A percentile compares a stretch with the other conserved stretches of the same genome.
Evolutionary conservation across 495 filamentous ascomycete genomes (phyloP).

Genomic region (Aspergillus kassunensis): DNA sequence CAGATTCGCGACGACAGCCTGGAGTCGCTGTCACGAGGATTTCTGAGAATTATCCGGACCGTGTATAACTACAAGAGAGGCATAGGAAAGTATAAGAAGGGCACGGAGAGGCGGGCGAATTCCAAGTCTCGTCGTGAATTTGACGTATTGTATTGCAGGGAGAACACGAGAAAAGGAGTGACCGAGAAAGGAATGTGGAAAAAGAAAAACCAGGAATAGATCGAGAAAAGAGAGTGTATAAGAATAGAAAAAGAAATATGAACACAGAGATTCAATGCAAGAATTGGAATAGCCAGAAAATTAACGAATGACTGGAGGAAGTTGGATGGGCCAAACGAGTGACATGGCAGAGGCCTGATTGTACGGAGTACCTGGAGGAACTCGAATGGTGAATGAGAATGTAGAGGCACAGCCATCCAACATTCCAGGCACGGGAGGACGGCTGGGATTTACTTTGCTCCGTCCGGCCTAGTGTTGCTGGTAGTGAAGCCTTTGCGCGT

Average conservation of each 20-base stretch:
- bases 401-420: background rate
- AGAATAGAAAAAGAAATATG: slow-evolving; percentile 6
- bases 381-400: background rate
- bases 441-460: background rate
- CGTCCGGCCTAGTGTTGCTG: background rate
- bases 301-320: slow-evolving; percentile 40
- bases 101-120: slow-evolving; percentile 4
- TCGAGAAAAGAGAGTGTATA: slow-evolving; percentile 20
- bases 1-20: slow-evolving; percentile 42
- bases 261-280: slow-evolving; percentile 10
- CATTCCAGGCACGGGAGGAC: background rate
- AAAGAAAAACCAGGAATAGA: slow-evolving; percentile 23
- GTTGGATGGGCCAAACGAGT: slow-evolving; percentile 29
- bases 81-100: slow-evolving; percentile 6
- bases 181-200: slow-evolving; percentile 29
- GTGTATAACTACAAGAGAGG: background rate
- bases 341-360: slow-evolving; percentile 23
- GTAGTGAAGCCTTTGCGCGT: background rate
- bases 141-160: slow-evolving; percentile 26
- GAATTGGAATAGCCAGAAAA: slow-evolving; percentile 17
- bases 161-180: slow-evolving; percentile 29
- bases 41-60: slow-evolving; percentile 3
- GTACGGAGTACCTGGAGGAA: slow-evolving; percentile 7
- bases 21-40: slow-evolving; percentile 14
- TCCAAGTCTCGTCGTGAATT: slow-evolving; percentile 9